These are phyloP conservation scores for Aspergillus vadensis DNA, from an alignment of 2,329 filamentous ascomycete genomes.

Conservation along the genomic window DNA sequence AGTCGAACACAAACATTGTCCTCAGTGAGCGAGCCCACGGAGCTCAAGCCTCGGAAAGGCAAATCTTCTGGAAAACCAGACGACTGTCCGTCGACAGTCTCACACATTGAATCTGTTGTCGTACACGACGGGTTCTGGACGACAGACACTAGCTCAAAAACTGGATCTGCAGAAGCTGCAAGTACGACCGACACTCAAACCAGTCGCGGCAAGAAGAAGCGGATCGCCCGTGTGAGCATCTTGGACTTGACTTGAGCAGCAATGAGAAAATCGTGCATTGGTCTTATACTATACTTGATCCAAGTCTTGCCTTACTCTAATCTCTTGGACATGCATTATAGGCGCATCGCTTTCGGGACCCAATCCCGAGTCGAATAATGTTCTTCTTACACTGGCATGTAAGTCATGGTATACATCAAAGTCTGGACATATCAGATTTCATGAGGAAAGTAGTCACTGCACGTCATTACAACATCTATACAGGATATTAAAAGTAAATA, in stretches of 20 bases:
- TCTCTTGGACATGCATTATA: not conserved
- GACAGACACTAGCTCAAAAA: conserved; percentile 9
- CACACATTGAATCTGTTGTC: conserved; percentile 19
- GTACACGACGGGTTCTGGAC: conserved; percentile 15
- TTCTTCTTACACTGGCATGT: not conserved
- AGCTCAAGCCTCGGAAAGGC: not conserved
- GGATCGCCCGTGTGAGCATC: conserved; percentile 37
- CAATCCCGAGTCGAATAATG: not conserved
- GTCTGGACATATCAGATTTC: not conserved
- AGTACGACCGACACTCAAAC: not conserved
- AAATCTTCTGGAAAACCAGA: not conserved
- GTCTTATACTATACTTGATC: too few relatives aligned
- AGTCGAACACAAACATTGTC: not conserved
- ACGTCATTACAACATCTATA: not conserved
- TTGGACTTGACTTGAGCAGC: conserved; percentile 30
- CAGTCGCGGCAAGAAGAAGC: conserved; percentile 29
- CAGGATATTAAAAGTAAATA: too few relatives aligned
- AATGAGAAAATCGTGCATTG: not conserved
- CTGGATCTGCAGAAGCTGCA: conserved; percentile 2
- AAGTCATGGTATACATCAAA: not conserved
- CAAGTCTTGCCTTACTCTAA: not conserved
- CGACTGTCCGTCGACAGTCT: not conserved
- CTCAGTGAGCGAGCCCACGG: not conserved
- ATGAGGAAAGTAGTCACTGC: not conserved
- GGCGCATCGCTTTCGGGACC: not conserved